Conservation (phyloP, 495 filamentous ascomycete genomes). For the Penicillium turbatum region DNA sequence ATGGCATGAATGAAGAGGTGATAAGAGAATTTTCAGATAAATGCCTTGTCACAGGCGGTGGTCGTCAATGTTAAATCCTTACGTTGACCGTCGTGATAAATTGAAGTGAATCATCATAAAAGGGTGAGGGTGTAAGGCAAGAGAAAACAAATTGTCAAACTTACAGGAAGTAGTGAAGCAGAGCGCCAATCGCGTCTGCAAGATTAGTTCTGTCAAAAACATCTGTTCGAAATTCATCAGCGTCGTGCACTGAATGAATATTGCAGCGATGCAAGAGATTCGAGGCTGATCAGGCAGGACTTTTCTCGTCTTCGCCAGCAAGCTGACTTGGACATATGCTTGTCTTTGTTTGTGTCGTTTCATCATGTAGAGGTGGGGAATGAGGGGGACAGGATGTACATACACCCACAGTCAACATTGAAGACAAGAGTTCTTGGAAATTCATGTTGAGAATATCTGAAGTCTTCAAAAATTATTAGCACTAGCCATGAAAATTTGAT, state of each 20-base stretch:
- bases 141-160: constrained; percentile 14
- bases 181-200: constrained; percentile 6
- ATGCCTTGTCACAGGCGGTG: constrained; percentile 84
- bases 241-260: constrained; percentile 23
- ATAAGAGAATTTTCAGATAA: constrained; percentile 49
- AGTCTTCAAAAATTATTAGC: constrained; percentile 25
- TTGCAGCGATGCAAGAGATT: constrained; percentile 15
- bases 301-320: constrained; percentile 47
- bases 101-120: constrained; percentile 69
- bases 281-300: constrained; percentile 45
- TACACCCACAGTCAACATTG: constrained; percentile 32
- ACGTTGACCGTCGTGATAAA: constrained; percentile 99
- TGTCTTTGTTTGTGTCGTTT: constrained; percentile 50
- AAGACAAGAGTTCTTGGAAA: background rate
- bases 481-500: constrained; percentile 13
- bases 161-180: constrained; percentile 14
- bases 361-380: constrained; percentile 38
- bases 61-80: constrained; percentile 80
- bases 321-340: constrained; percentile 58
- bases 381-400: constrained; percentile 21
- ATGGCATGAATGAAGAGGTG: constrained; percentile 14
- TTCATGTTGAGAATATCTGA: constrained; percentile 3
- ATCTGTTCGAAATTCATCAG: constrained; percentile 28
- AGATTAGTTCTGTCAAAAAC: background rate
- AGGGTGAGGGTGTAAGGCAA: constrained; percentile 13